Percentiles rank a stretch among this genome's conserved stretches.
Evolutionary conservation across 495 filamentous ascomycete genomes (phyloP).

Genomic region (Penicillium mononematosum): DNA sequence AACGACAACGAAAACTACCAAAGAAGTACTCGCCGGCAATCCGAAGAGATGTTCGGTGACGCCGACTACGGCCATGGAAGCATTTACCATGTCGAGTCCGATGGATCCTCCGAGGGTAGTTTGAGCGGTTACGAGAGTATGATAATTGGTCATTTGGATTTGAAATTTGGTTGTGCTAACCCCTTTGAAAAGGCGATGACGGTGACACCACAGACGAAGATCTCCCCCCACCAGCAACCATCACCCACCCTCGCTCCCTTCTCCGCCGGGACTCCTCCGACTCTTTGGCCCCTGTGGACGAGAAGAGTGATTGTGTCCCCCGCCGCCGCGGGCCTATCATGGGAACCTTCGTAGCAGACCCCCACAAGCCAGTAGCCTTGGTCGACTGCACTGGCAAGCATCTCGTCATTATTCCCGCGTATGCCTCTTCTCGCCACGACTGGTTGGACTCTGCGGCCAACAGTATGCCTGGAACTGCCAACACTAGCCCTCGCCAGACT

Average conservation of each 20-base stretch:
- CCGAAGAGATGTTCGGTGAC: constrained; percentile 46
- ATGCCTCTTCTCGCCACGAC: constrained; percentile 49
- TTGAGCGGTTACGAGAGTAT: constrained; percentile 79
- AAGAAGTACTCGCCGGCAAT: constrained; percentile 44
- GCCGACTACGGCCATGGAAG: constrained; percentile 47
- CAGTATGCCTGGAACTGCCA: constrained; percentile 51
- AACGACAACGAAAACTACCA: constrained; percentile 49
- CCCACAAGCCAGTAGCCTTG: constrained; percentile 70
- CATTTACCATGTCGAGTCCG: constrained; percentile 53
- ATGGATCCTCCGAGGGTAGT: constrained; percentile 55
- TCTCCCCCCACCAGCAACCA: constrained; percentile 55
- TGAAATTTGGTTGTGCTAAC: constrained; percentile 51
- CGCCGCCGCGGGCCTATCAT: constrained; percentile 55
- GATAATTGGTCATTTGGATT: constrained; percentile 22
- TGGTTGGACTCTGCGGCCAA: constrained; percentile 49
- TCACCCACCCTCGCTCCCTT: constrained; percentile 55
- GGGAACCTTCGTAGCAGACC: constrained; percentile 54
- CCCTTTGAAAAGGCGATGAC: constrained; percentile 59
- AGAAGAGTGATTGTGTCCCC: constrained; percentile 51
- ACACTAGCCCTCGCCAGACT: constrained; percentile 52
- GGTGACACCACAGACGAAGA: constrained; percentile 87
- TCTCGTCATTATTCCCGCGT: constrained; percentile 64
- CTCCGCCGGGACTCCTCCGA: constrained; percentile 53
- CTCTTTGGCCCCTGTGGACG: constrained; percentile 48
- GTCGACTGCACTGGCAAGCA: constrained; percentile 67